Conservation (phyloP, 2,329 filamentous ascomycete genomes). For the Chrysoporthe puriensis region DNA sequence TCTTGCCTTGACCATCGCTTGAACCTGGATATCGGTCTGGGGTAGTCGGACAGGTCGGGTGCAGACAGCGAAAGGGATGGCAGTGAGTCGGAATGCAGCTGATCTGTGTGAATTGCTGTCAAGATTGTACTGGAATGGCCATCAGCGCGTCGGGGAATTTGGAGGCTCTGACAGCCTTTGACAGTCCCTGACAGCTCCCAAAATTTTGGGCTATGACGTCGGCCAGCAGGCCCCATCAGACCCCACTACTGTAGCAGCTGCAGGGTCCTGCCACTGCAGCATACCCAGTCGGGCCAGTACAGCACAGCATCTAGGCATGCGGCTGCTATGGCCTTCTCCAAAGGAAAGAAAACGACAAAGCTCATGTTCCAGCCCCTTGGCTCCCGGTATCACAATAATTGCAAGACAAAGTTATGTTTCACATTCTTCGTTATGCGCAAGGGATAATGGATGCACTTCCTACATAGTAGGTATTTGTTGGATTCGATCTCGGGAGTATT, state of each 20-base stretch:
- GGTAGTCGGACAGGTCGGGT: not conserved
- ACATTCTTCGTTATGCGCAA: no score
- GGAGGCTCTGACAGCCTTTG: conserved; percentile 7
- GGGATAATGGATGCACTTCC: no score
- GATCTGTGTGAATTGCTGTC: not conserved
- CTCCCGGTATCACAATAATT: no score
- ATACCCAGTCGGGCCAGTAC: no score
- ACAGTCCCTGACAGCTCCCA: not conserved
- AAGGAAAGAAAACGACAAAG: not conserved
- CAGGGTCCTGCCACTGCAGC: conserved; percentile 9
- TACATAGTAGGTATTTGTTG: no score
- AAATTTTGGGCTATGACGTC: conserved; percentile 15
- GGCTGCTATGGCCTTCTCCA: not conserved
- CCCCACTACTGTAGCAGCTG: not conserved
- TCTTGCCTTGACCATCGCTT: not conserved
- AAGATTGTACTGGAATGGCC: not conserved
- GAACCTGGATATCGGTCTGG: not conserved
- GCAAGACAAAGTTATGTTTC: no score
- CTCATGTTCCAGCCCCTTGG: no score
- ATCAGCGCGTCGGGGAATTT: not conserved
- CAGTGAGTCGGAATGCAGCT: conserved; percentile 1
- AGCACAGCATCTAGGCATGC: not conserved
- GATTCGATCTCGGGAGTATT: no score
- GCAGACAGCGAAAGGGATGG: conserved; percentile 1
- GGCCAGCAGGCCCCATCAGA: not conserved